Evolutionary conservation across 352 stramenopile species (phyloP), one percentile per base, ranked within the genome.

Genomic region (Phytophthora fragariaefolia): DNA sequence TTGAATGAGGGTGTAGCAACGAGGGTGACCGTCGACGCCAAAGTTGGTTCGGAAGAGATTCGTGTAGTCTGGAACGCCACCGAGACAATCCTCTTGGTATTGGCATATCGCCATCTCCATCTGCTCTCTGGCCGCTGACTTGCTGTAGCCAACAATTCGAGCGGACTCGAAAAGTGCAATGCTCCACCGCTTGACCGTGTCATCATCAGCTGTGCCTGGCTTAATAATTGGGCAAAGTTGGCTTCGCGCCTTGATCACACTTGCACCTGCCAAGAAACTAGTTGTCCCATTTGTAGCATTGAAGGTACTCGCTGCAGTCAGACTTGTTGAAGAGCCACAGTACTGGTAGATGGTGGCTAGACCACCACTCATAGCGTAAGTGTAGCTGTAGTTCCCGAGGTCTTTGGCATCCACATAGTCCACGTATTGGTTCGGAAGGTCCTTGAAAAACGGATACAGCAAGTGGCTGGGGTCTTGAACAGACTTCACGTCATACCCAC

Each of bases 371-470:
- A 87, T 67, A 4, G 74, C 28, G 67, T 91, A 89, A 36, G 73
- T 73, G 70, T 89, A 89, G 68, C 73, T 90, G 71, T 90, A 82
- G 10, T 58, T 34, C 2, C 72, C 71, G n/a, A 89, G 49, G 46
- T 85, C 74, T 26, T 78, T 83, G 28, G 68, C 71, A 45, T 89
- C 82, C 7, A 84, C 61, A 26, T 81, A 79, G 27, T 83, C 73
- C 0, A 26, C 55, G 63, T 74, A 83, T 12, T 53, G 74, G 15
- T 23, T 40, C 5, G 80, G 82, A 2, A 91, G 36, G 58, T 81
- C 77, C 26, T 89, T 87, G 57, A 91, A 91, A 66, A 83, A 89
- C 27, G 61, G 72, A 24, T 87, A 87, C 18, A 90, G 47, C 3
- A 68, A 73, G 38, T 76, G 79, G 45, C 77, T 73, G 0, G 68